Conservation (phyloP, 495 filamentous ascomycete genomes). For the Penicillium roqueforti region DNA sequence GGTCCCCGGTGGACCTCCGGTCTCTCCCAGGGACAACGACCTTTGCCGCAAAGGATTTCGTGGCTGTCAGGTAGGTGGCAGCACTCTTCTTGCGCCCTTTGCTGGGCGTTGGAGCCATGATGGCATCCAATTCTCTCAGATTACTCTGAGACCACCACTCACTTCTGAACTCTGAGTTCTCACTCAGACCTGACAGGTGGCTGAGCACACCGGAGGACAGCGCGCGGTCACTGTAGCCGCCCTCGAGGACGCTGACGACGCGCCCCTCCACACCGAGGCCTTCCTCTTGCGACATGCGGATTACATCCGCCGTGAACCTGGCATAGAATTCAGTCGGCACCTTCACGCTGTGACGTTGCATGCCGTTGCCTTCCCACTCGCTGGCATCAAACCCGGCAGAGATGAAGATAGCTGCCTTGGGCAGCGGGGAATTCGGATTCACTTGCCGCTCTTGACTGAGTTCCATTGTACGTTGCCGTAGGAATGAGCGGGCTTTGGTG, state of each 20-base stretch:
- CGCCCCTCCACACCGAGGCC: constrained; percentile 72
- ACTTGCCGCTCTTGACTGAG: constrained; percentile 50
- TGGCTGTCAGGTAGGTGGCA: constrained; percentile 68
- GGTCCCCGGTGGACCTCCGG: constrained; percentile 40
- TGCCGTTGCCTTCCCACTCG: constrained; percentile 83
- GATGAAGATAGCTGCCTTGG: constrained; percentile 85
- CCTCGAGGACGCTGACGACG: constrained; percentile 88
- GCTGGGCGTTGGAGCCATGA: constrained; percentile 45
- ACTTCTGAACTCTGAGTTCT: constrained; percentile 12
- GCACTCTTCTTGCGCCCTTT: constrained; percentile 49
- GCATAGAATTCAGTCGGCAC: constrained; percentile 97
- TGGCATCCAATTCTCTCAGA: constrained; percentile 62
- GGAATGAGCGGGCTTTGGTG: constrained; percentile 72
- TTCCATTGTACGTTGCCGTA: constrained; percentile 63
- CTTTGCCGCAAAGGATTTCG: constrained; percentile 75
- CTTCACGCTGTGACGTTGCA: constrained; percentile 93
- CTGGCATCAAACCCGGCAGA: constrained; percentile 97
- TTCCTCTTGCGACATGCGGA: constrained; percentile 76
- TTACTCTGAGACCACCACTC: constrained; percentile 71
- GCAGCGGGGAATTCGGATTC: constrained; percentile 27
- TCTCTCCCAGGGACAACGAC: constrained; percentile 56
- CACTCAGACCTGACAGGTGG: constrained; percentile 75
- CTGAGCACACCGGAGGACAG: constrained; percentile 82
- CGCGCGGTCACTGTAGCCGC: constrained; percentile 90
- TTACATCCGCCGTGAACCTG: constrained; percentile 77